Evolutionary conservation across 257 asterid species (phyloP).

Genomic region (Solanum acaule): DNA sequence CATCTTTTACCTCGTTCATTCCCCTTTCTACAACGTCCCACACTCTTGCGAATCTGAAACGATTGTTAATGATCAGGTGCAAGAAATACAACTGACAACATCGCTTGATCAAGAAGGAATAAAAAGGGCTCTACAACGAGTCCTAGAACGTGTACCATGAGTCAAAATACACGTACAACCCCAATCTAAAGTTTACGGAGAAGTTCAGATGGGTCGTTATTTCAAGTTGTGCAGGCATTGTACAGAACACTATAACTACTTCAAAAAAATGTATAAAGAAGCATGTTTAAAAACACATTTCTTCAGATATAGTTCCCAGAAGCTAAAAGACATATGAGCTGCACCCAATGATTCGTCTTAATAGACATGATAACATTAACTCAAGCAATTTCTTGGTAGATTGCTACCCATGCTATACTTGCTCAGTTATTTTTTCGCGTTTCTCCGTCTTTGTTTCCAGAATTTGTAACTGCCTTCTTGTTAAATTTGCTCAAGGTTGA

Average conservation of each 20-base stretch:
- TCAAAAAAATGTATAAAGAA: background rate
- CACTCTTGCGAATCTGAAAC: background rate
- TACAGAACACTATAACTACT: background rate
- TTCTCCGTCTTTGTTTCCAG: background rate
- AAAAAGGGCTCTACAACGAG: constrained; percentile 70
- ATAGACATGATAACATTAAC: background rate
- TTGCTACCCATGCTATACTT: background rate
- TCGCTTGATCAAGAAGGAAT: constrained; percentile 94
- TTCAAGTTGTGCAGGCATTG: background rate
- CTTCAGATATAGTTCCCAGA: background rate
- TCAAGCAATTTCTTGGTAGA: background rate
- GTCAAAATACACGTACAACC: background rate
- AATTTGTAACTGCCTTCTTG: background rate
- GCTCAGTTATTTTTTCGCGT: background rate
- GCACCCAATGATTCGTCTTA: background rate
- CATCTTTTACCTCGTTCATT: background rate
- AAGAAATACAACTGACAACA: constrained; percentile 82
- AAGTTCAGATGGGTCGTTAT: background rate
- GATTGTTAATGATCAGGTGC: constrained; percentile 43
- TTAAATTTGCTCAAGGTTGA: background rate
- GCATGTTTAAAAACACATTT: background rate
- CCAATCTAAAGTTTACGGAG: background rate
- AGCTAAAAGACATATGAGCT: background rate
- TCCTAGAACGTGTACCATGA: constrained; percentile 80
- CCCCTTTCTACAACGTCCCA: background rate